Base-by-base conservation (phyloP, 371 early-diverging fungal species). In the Lichtheimia ramosa region DNA sequence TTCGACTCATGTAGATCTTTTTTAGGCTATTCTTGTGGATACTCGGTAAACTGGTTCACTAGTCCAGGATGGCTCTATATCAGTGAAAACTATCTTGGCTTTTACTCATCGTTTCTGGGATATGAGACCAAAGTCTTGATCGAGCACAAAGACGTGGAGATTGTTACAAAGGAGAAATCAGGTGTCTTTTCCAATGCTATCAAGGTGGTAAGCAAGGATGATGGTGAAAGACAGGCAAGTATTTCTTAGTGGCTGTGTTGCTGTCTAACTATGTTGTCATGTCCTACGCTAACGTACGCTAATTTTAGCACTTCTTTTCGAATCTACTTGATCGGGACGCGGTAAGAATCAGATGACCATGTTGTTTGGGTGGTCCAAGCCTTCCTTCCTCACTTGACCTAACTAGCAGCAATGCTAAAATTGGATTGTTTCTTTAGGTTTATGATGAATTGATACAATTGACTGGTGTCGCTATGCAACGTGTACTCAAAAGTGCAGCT, bases 1-100 rank as follows among this genome's bases (percentile, higher is more conserved):
- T 8, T 8, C 34, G 34, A 4, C 10, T 34, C 6, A 34, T 8
- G 34, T 34, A 34, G 34, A n/a, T 46, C 18, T 16, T 16, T n/a
- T 43, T 46, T 46, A 46, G 46, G 10, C 21, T 46, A 46, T 21
- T 46, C 46, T 46, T 46, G 46, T 10, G 46, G 46, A n/a, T 46
- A 46, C 46, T n/a, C 46, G 18, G 21, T 21, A 7, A 46, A 46
- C 46, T 46, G 46, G 46, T 46, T n/a, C 46, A 21, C 46, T n/a
- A 46, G 46, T 16, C 46, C 13, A 46, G 46, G 46, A 21, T 46
- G 46, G 46, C 21, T 46, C 5, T 46, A 46, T 8, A 46, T 46
- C 7, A 46, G 46, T 46, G 46, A 46, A 46, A 46, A 46, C 16
- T 46, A 46, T 10, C 18, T 46, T 21, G 46, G 18, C 10, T 46